phyloP scores from a whole-genome alignment of 805 yeast species.

The Saturnispora zaruensis region DNA sequence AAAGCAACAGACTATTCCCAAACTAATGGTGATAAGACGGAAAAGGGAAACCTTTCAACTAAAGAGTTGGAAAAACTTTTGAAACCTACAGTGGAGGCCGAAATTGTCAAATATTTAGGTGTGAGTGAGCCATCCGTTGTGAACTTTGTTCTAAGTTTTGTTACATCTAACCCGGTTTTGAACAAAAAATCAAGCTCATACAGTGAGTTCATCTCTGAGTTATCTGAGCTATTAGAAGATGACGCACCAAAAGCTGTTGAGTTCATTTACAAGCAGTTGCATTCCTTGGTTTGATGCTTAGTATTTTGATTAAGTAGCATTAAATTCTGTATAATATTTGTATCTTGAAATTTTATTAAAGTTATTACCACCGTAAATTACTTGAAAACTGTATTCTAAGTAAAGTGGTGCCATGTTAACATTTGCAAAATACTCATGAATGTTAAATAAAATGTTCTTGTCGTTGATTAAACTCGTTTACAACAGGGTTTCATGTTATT shows the following conservation, averaged over 20 bases:
- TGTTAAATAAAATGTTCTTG: too few species aligned
- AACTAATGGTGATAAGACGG: background rate
- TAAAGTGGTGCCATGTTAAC: too few species aligned
- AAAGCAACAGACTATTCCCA: background rate
- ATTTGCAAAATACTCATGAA: too few species aligned
- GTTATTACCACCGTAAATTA: too few species aligned
- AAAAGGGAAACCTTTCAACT: background rate
- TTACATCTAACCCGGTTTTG: slow-evolving; percentile 29
- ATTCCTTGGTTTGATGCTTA: background rate
- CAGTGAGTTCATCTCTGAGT: slow-evolving; percentile 34
- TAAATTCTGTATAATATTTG: background rate
- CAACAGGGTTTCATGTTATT: too few species aligned
- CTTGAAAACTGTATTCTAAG: too few species aligned
- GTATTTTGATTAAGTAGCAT: background rate
- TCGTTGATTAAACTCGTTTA: too few species aligned
- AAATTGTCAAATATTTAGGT: slow-evolving; percentile 47
- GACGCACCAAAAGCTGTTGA: slow-evolving; percentile 29
- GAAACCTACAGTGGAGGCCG: slow-evolving; percentile 29
- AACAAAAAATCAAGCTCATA: slow-evolving; percentile 23
- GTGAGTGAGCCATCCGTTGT: slow-evolving; percentile 43
- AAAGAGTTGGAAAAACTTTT: background rate
- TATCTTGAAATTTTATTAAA: background rate
- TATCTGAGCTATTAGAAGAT: slow-evolving; percentile 41
- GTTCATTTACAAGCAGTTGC: slow-evolving; percentile 12
- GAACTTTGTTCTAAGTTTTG: slow-evolving; percentile 34